Conservation (phyloP, 2,329 filamentous ascomycete species). For the Colletotrichum magnum region DNA sequence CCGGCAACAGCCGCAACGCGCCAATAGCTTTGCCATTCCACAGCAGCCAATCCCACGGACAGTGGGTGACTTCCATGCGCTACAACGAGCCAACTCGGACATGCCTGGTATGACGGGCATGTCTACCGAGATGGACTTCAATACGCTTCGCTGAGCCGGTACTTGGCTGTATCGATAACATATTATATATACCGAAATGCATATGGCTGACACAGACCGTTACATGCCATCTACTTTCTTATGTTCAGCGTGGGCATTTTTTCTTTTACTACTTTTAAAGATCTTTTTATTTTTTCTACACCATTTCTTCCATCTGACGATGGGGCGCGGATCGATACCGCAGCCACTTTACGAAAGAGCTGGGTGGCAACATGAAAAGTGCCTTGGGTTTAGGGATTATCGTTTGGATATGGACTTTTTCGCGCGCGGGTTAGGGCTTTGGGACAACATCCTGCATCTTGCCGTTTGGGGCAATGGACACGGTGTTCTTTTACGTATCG, state of each 20-base stretch:
- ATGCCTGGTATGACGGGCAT: conserved; percentile 42
- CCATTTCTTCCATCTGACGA: conserved; percentile 7
- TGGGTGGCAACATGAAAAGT: conserved; percentile 10
- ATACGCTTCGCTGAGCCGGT: conserved; percentile 25
- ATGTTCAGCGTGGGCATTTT: conserved; percentile 14
- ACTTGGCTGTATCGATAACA: neutral
- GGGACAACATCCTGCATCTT: conserved; percentile 23
- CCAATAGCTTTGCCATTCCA: conserved; percentile 58
- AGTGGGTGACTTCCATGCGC: conserved; percentile 64
- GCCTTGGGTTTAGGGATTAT: neutral
- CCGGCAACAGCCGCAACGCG: conserved; percentile 53
- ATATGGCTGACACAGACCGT: neutral
- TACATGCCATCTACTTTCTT: neutral
- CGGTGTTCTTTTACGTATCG: conserved; percentile 21
- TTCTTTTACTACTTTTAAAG: conserved; percentile 6
- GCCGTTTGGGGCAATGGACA: conserved; percentile 29
- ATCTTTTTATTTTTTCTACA: conserved; percentile 1
- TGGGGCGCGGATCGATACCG: conserved; percentile 19
- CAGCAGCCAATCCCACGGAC: conserved; percentile 57
- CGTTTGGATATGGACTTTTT: conserved; percentile 9
- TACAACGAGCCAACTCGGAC: conserved; percentile 62
- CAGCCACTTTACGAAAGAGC: conserved; percentile 3
- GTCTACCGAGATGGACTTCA: conserved; percentile 40
- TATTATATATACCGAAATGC: neutral
- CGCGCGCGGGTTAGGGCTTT: conserved; percentile 15